These are phyloP conservation scores for Schizosaccharomyces cryophilus DNA, from an alignment of 805 yeast species.

Conservation along the genomic window DNA sequence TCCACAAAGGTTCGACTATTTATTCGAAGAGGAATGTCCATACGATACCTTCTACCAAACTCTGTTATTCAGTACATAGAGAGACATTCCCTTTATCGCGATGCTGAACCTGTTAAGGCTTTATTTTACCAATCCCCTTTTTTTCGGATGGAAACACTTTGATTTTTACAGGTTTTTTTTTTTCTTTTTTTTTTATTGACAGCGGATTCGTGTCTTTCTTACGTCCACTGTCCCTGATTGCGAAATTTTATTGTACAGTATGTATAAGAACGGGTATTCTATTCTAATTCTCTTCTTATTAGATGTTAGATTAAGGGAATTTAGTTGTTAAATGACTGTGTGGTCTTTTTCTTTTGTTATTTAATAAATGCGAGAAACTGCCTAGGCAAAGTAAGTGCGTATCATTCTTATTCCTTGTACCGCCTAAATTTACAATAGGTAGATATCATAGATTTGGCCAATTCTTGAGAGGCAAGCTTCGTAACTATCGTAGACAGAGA, in stretches of 20 bases:
- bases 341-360: too few species aligned
- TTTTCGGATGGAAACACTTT: background rate
- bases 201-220: too few species aligned
- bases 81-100: constrained; percentile 70
- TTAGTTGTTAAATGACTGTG: too few species aligned
- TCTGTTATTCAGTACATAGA: constrained; percentile 85
- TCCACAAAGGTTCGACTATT: constrained; percentile 87
- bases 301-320: too few species aligned
- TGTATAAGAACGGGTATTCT: too few species aligned
- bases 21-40: constrained; percentile 86
- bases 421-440: background rate
- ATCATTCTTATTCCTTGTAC: too few species aligned
- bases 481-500: background rate
- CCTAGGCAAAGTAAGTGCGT: too few species aligned
- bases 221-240: too few species aligned
- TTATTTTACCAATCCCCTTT: constrained; percentile 17
- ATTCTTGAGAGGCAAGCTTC: background rate
- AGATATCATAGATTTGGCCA: background rate
- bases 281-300: too few species aligned
- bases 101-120: constrained; percentile 82
- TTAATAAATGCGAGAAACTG: too few species aligned
- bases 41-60: constrained; percentile 80
- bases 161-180: background rate
- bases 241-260: too few species aligned
- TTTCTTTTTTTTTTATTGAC: background rate